Evolutionary conservation across 345 rosid genomes (phyloP).

Genomic region (Euphorbia tirucalli): DNA sequence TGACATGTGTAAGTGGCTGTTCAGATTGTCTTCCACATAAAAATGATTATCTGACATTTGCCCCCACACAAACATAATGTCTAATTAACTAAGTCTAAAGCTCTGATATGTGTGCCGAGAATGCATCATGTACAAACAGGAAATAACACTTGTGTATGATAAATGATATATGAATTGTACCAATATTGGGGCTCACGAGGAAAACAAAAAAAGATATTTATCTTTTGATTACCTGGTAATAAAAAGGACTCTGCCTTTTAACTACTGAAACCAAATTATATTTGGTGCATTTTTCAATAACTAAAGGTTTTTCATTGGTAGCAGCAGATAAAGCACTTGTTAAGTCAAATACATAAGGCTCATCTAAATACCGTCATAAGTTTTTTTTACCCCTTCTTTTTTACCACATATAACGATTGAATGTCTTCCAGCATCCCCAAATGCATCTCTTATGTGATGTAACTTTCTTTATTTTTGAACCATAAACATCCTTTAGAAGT

Average conservation of each 20-base stretch:
- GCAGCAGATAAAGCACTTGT: constrained; percentile 26
- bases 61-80: background rate
- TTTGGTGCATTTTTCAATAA: constrained; percentile 48
- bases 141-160: background rate
- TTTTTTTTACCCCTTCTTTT: no score
- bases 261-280: constrained; percentile 91
- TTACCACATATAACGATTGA: no score
- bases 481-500: no score
- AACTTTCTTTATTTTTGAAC: no score
- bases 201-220: background rate
- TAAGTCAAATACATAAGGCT: constrained; percentile 66
- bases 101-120: no score
- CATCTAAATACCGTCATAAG: constrained; percentile 66
- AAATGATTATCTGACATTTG: background rate
- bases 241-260: constrained; percentile 85
- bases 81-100: no score
- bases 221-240: constrained; percentile 61
- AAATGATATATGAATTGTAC: background rate
- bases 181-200: background rate
- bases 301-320: constrained; percentile 32
- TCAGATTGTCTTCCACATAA: no score
- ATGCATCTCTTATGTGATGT: no score
- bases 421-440: no score
- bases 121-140: no score
- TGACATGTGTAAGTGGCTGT: background rate